A percentile compares a stretch with the other conserved stretches of the same genome.
These are phyloP conservation scores for Blattamonas nauphoetae DNA, from an alignment of 78 protist species.

Conservation along the genomic window DNA sequence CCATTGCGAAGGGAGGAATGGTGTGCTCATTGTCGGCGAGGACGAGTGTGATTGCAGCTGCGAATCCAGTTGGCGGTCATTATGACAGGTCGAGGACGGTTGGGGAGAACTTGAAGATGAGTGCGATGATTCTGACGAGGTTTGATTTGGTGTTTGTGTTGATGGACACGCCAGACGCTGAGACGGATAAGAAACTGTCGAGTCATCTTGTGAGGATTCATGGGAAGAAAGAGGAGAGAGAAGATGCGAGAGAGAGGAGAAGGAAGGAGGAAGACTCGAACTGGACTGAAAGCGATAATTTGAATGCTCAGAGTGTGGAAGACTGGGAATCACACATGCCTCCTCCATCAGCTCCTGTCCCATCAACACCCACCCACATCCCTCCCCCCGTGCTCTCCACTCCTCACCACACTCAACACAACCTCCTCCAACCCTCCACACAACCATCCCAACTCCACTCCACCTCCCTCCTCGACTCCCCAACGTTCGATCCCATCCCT, in stretches of 20 bases:
- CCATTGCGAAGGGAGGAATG: conserved; percentile 94
- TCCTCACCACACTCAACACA: background rate
- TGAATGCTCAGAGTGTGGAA: background rate
- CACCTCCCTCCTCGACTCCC: background rate
- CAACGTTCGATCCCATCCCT: conserved; percentile 53
- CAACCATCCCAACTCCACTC: background rate
- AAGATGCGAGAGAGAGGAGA: background rate
- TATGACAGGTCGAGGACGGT: conserved; percentile 76
- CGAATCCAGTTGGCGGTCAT: conserved; percentile 94
- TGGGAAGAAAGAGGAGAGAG: background rate
- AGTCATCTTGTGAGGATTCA: conserved; percentile 70
- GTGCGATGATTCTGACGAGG: conserved; percentile 76
- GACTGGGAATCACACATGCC: background rate
- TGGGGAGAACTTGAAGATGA: conserved; percentile 74
- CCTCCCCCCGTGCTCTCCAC: background rate
- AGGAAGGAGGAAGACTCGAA: background rate
- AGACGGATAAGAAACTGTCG: conserved; percentile 71
- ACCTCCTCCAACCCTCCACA: background rate
- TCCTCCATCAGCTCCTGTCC: background rate
- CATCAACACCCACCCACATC: background rate
- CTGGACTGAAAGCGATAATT: background rate
- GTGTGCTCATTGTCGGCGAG: conserved; percentile 89
- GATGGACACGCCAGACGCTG: conserved; percentile 69
- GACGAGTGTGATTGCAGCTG: conserved; percentile 90
- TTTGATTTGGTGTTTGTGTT: conserved; percentile 92